These are phyloP conservation scores for Aspergillus fumigatiaffinis DNA, from an alignment of 2,329 filamentous ascomycete species.

Conservation along the genomic window DNA sequence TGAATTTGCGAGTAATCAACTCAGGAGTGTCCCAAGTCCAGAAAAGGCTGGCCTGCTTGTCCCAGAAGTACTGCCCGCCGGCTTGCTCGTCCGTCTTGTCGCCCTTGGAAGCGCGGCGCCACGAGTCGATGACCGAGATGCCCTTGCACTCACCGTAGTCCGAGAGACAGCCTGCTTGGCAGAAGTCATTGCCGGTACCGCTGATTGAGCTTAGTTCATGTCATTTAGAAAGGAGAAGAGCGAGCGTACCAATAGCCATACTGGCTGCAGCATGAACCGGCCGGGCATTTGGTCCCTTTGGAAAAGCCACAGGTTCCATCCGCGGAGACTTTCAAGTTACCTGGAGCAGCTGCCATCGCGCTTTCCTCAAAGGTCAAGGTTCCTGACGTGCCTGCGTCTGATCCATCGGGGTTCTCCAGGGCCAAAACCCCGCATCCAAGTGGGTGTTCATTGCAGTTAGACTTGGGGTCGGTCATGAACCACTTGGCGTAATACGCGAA, in stretches of 20 bases:
- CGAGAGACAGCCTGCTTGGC: slow-evolving; percentile 32
- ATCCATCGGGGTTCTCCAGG: slow-evolving; percentile 59
- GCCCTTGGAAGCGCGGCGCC: slow-evolving; percentile 51
- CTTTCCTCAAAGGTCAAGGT: slow-evolving; percentile 47
- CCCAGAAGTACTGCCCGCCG: slow-evolving; percentile 68
- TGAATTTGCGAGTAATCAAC: slow-evolving; percentile 60
- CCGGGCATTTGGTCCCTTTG: slow-evolving; percentile 26
- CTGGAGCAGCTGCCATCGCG: slow-evolving; percentile 21
- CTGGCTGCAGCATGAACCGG: slow-evolving; percentile 32
- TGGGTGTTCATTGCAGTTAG: slow-evolving; percentile 44
- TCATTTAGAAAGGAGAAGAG: neutral
- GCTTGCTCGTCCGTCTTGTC: slow-evolving; percentile 54
- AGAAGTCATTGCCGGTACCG: slow-evolving; percentile 29
- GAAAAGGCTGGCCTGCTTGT: slow-evolving; percentile 56
- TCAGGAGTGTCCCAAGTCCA: slow-evolving; percentile 70
- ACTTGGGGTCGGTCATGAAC: slow-evolving; percentile 53
- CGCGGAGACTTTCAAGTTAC: slow-evolving; percentile 20
- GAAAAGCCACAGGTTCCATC: slow-evolving; percentile 33
- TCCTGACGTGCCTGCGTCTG: slow-evolving; percentile 54
- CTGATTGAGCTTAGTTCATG: slow-evolving; percentile 14
- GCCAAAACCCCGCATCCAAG: slow-evolving; percentile 57
- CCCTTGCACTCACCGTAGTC: slow-evolving; percentile 43
- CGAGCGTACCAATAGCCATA: slow-evolving; percentile 33
- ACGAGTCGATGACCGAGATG: slow-evolving; percentile 53
- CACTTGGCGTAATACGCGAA: slow-evolving; percentile 68